These are phyloP conservation scores for Penicillium bialowiezense DNA, from an alignment of 495 filamentous ascomycete species.

Conservation along the genomic window DNA sequence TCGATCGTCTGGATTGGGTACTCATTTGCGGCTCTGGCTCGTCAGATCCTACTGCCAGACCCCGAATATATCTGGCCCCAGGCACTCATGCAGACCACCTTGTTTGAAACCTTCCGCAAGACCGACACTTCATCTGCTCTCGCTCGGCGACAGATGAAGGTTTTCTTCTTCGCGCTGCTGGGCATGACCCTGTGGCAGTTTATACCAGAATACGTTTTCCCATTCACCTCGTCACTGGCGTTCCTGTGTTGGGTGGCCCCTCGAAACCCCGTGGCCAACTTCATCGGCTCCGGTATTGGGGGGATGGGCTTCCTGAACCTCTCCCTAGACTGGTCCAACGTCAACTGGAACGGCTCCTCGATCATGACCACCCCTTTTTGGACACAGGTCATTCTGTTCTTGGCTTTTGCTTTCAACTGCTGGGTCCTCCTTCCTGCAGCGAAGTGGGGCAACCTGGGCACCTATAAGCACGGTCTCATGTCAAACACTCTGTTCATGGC, in stretches of 20 bases:
- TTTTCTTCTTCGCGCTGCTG: conserved; percentile 51
- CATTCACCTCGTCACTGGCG: conserved; percentile 53
- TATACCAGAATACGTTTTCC: conserved; percentile 56
- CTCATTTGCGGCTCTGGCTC: conserved; percentile 51
- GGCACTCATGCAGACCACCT: conserved; percentile 51
- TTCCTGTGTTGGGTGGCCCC: conserved; percentile 63
- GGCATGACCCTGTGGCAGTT: conserved; percentile 58
- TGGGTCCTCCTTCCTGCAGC: conserved; percentile 56
- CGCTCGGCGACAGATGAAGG: conserved; percentile 50
- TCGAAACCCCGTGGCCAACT: conserved; percentile 53
- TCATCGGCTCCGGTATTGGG: conserved; percentile 54
- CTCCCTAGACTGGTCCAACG: conserved; percentile 55
- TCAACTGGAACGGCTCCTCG: conserved; percentile 48
- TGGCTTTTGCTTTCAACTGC: conserved; percentile 51
- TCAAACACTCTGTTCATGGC: conserved; percentile 50
- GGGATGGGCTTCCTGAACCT: conserved; percentile 60
- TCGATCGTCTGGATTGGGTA: conserved; percentile 55
- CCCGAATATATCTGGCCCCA: conserved; percentile 51
- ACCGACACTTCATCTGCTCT: conserved; percentile 46
- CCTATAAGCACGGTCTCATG: conserved; percentile 51
- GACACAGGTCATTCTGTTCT: conserved; percentile 53
- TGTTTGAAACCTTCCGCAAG: conserved; percentile 55
- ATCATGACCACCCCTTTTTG: conserved; percentile 54
- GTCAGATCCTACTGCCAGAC: conserved; percentile 54
- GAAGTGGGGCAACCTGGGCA: conserved; percentile 51